These are phyloP conservation scores for Chlamydomonas eustigma DNA, from an alignment of 139 green algal genomes.

Conservation along the genomic window DNA sequence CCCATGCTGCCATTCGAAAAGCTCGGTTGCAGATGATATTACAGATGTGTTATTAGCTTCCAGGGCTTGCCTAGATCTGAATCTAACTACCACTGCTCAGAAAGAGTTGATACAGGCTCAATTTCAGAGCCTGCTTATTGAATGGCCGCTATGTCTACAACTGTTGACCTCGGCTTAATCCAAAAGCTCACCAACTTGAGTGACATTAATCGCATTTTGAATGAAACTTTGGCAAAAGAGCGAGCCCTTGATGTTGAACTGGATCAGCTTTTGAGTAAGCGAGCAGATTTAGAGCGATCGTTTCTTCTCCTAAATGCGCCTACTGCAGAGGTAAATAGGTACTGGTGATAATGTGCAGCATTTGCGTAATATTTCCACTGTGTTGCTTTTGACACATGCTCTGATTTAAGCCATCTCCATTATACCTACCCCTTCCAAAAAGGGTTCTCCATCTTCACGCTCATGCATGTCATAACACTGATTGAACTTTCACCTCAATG, in stretches of 20 bases:
- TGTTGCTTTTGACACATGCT: neutral
- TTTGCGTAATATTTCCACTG: neutral
- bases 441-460: neutral
- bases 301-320: conserved; percentile 54
- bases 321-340: conserved; percentile 53
- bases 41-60: too few species aligned
- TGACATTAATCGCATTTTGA: conserved; percentile 70
- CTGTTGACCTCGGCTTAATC: conserved; percentile 22
- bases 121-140: too few species aligned
- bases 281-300: conserved; percentile 48
- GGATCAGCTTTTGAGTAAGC: conserved; percentile 46
- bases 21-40: too few species aligned
- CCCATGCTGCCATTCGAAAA: too few species aligned
- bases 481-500: too few species aligned
- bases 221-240: conserved; percentile 77
- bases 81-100: too few species aligned
- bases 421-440: neutral
- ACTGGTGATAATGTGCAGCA: neutral
- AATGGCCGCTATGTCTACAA: neutral
- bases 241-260: conserved; percentile 77
- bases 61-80: too few species aligned
- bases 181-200: conserved; percentile 52
- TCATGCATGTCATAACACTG: too few species aligned
- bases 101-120: too few species aligned
- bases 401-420: too few species aligned